phyloP scores from a whole-genome alignment of 2,329 filamentous ascomycete genomes.

The Periglandula ipomoeae region DNA sequence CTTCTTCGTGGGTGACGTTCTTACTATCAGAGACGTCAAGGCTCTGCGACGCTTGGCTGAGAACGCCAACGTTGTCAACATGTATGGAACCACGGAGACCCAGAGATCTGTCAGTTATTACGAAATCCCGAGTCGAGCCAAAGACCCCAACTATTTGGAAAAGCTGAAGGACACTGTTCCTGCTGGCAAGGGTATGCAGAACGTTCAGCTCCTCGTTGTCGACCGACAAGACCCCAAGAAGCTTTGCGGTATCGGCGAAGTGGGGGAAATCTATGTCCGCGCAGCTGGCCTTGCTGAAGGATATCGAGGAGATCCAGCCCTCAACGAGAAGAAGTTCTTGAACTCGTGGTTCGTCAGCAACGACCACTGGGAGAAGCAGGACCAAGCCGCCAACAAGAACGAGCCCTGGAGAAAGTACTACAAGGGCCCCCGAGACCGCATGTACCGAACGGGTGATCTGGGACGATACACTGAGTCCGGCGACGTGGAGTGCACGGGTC shows the following conservation, averaged over 20 bases:
- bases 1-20: slow-evolving; percentile 86
- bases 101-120: no score
- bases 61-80: slow-evolving; percentile 70
- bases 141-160: slow-evolving; percentile 46
- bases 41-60: slow-evolving; percentile 66
- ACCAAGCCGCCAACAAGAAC: slow-evolving; percentile 24
- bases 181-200: slow-evolving; percentile 75
- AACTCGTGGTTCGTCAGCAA: slow-evolving; percentile 70
- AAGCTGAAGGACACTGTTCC: slow-evolving; percentile 60
- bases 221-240: slow-evolving; percentile 56
- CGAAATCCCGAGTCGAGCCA: slow-evolving; percentile 55
- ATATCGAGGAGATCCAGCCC: slow-evolving; percentile 52
- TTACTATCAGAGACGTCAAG: slow-evolving; percentile 76
- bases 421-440: slow-evolving; percentile 70
- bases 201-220: slow-evolving; percentile 83
- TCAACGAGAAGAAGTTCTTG: slow-evolving; percentile 70
- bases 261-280: slow-evolving; percentile 75
- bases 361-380: neutral
- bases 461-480: slow-evolving; percentile 63
- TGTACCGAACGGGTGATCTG: slow-evolving; percentile 84
- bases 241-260: slow-evolving; percentile 70
- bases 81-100: slow-evolving; percentile 86
- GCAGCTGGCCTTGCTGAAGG: slow-evolving; percentile 78
- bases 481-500: slow-evolving; percentile 68
- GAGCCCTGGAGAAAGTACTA: slow-evolving; percentile 75